Conservation (phyloP, 2,329 filamentous ascomycete species). For the Helotiales sp. region DNA sequence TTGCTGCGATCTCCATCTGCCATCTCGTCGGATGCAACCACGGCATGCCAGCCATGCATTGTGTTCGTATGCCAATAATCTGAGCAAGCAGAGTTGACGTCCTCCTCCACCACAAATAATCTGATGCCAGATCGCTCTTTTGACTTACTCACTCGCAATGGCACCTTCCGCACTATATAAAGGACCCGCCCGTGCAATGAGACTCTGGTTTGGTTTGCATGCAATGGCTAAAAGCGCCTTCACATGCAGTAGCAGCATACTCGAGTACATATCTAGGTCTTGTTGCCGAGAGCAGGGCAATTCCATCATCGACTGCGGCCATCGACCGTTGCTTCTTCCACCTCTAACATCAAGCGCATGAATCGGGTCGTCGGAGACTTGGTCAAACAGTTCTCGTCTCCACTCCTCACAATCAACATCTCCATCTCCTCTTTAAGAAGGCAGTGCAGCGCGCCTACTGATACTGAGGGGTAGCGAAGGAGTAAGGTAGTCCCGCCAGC, state of each 20-base stretch:
- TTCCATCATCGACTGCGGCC: neutral
- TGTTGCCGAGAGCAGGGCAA: neutral
- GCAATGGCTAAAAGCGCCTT: slow-evolving; percentile 8
- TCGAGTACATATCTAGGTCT: neutral
- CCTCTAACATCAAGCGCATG: neutral
- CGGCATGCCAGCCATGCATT: slow-evolving; percentile 1
- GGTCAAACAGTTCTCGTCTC: slow-evolving; percentile 10
- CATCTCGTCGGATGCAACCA: neutral
- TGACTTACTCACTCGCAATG: neutral
- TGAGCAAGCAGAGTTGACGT: neutral
- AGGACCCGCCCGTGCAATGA: neutral
- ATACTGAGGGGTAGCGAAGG: slow-evolving; percentile 1
- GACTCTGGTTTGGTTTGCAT: neutral
- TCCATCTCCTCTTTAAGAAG: neutral
- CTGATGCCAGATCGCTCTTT: slow-evolving; percentile 6
- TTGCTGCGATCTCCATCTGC: neutral
- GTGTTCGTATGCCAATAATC: slow-evolving; percentile 6
- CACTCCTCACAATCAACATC: slow-evolving; percentile 5
- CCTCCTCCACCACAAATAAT: neutral
- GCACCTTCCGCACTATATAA: slow-evolving; percentile 6
- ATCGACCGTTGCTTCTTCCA: neutral
- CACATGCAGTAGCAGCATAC: neutral
- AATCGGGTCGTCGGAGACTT: slow-evolving; percentile 1
- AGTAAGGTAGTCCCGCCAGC: neutral
- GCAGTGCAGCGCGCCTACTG: slow-evolving; percentile 6